Percentiles rank a stretch among this genome's conserved stretches.
These are phyloP conservation scores for Paraphaeosphaeria minitans DNA, from an alignment of 2,329 filamentous ascomycete species.

Conservation along the genomic window DNA sequence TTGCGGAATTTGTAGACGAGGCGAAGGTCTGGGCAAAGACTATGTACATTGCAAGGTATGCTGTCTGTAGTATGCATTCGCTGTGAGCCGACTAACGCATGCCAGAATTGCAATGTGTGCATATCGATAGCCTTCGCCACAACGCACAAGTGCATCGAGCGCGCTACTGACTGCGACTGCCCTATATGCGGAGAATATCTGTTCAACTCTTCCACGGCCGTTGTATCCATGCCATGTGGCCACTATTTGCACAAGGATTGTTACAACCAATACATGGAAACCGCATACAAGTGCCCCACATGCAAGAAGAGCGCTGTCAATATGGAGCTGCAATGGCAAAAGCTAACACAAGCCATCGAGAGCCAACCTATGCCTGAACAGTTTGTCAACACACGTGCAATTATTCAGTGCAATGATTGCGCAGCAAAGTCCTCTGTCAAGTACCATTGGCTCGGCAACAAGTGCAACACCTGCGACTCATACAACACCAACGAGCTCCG, in stretches of 20 bases:
- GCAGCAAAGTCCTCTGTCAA: constrained; percentile 81
- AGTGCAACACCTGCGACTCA: constrained; percentile 70
- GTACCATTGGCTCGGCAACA: constrained; percentile 94
- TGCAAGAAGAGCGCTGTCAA: constrained; percentile 97
- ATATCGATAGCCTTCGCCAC: constrained; percentile 85
- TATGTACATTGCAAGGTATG: constrained; percentile 96
- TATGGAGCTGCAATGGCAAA: constrained; percentile 94
- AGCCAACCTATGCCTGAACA: constrained; percentile 90
- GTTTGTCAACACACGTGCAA: constrained; percentile 77
- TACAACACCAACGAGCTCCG: constrained; percentile 59
- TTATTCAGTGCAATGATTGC: constrained; percentile 94
- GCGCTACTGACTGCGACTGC: constrained; percentile 92
- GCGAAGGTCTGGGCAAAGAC: constrained; percentile 90
- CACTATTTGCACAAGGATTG: constrained; percentile 94
- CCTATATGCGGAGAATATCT: constrained; percentile 97
- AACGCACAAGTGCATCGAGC: constrained; percentile 91
- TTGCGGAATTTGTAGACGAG: constrained; percentile 92
- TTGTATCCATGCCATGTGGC: constrained; percentile 94
- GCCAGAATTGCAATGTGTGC: constrained; percentile 78
- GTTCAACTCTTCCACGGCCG: constrained; percentile 85
- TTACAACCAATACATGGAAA: constrained; percentile 84
- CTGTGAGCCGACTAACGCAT: constrained; percentile 27
- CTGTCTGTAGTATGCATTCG: constrained; percentile 12
- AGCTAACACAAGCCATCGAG: constrained; percentile 84
- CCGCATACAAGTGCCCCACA: constrained; percentile 93